Base-by-base conservation (phyloP, 2,329 filamentous ascomycete genomes). In the Colletotrichum chlorophyti region DNA sequence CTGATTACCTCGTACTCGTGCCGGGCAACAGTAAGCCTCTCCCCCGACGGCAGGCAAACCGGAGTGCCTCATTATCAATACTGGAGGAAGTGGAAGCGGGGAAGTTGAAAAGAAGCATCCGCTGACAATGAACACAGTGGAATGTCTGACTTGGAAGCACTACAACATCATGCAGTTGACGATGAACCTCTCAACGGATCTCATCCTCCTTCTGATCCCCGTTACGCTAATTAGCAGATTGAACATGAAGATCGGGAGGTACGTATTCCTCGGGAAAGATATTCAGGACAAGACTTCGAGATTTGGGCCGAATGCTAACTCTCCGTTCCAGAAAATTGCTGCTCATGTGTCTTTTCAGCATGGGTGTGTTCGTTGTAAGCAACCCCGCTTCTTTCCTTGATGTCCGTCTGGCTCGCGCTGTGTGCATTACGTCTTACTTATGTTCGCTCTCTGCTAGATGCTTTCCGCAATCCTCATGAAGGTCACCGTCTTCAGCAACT, bases 111-210 rank as follows among this genome's bases (percentile, higher is more conserved):
- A 15, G 6, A 9, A 14, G 15, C n/a, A n/a, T n/a, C n/a, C n/a
- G n/a, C 55, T 59, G 21, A 59, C 51, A 14, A 6, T 1, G 9
- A 24, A 4, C 21, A 8, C 14, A 61, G 58, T 38, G 29, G 46
- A 58, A 14, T 61, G 58, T 15, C 24, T 61, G 35, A 58, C 53
- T 3, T 61, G 53, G 58, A 37, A 5, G 21, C 48, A 38, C 2
- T 61, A 61, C 41, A 61, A 61, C 23, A 48, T 52, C 21, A 19
- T 61, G 6, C 58, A 61, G 35, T 8, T 58, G n/a, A 53, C 42
- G 8, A 41, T 58, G 41, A 61, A 61, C 47, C 35, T 61, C n/a
- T 58, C 53, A 6, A 61, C 58, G 8, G 58, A 61, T 27, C 42
- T 58, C 6, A 26, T 61, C 3, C 31, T 61, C 14, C 26, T 61